phyloP scores from a whole-genome alignment of 768 basidiomycete species.

The Serendipita sp. region DNA sequence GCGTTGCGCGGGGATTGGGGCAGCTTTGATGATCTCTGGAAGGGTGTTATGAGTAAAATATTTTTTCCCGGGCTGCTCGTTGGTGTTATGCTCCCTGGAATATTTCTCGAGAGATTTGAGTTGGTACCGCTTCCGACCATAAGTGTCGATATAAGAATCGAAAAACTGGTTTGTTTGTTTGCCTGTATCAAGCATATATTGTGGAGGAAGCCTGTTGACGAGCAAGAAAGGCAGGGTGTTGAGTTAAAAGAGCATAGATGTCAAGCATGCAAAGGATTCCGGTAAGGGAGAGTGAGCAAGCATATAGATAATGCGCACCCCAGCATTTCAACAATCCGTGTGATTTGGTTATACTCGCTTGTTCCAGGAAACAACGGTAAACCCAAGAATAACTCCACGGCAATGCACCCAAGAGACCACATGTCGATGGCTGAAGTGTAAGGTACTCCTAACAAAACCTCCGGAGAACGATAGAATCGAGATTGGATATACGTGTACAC shows the following conservation, averaged over 20 bases:
- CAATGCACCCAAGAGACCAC: constrained; percentile 99
- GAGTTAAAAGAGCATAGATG: not conserved
- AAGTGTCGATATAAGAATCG: constrained; percentile 55
- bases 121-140: constrained; percentile 50
- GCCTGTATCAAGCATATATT: constrained; percentile 87
- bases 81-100: constrained; percentile 81
- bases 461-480: constrained; percentile 94
- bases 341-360: constrained; percentile 97
- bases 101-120: constrained; percentile 91
- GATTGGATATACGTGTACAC: constrained; percentile 99
- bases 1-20: constrained; percentile 70
- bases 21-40: constrained; percentile 89
- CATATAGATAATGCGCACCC: constrained; percentile 41
- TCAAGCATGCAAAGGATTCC: not conserved
- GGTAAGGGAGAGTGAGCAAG: not conserved
- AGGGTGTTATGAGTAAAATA: constrained; percentile 91
- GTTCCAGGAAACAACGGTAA: constrained; percentile 95
- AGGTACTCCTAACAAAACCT: constrained; percentile 85
- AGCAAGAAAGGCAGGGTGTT: constrained; percentile 9
- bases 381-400: constrained; percentile 93
- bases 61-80: constrained; percentile 97
- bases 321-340: constrained; percentile 93
- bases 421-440: constrained; percentile 95
- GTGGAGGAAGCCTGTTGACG: constrained; percentile 56
- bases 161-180: constrained; percentile 94